phyloP scores from a whole-genome alignment of 352 stramenopile species.

The Nothophytophthora sp. region DNA sequence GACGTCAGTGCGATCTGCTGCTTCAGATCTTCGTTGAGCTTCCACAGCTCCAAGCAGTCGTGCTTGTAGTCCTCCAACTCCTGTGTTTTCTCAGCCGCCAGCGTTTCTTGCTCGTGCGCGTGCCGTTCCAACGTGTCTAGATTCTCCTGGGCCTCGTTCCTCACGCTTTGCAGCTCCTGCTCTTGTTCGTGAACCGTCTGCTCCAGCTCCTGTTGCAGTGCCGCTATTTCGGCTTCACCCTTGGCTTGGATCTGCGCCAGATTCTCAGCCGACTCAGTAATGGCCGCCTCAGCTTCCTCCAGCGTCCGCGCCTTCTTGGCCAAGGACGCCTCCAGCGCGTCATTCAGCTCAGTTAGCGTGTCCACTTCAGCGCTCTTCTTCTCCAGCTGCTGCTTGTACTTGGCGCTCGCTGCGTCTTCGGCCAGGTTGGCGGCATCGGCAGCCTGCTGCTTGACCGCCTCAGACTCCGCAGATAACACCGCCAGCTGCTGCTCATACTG shows the following conservation, averaged over 20 bases:
- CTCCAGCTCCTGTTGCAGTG: slow-evolving; percentile 18
- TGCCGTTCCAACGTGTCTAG: slow-evolving; percentile 20
- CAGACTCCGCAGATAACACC: slow-evolving; percentile 32
- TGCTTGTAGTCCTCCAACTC: slow-evolving; percentile 80
- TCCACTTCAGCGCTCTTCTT: slow-evolving; percentile 31
- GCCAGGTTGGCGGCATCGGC: slow-evolving; percentile 27
- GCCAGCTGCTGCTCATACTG: slow-evolving; percentile 43
- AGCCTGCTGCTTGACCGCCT: slow-evolving; percentile 36
- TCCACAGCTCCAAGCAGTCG: slow-evolving; percentile 79
- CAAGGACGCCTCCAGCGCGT: slow-evolving; percentile 31
- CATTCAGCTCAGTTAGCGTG: slow-evolving; percentile 14
- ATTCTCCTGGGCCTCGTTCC: slow-evolving; percentile 14
- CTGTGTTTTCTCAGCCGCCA: slow-evolving; percentile 40
- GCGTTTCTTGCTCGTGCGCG: slow-evolving; percentile 23
- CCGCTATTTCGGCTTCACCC: slow-evolving; percentile 13
- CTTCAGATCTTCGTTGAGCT: slow-evolving; percentile 79
- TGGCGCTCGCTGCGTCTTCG: slow-evolving; percentile 26
- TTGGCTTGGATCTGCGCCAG: slow-evolving; percentile 34
- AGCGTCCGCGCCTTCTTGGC: slow-evolving; percentile 33
- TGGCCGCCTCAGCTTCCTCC: slow-evolving; percentile 9
- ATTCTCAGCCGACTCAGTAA: slow-evolving; percentile 12
- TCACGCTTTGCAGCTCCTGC: slow-evolving; percentile 20
- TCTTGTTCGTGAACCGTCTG: slow-evolving; percentile 14
- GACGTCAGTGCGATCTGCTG: slow-evolving; percentile 65
- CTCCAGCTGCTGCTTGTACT: slow-evolving; percentile 34